A percentile compares a stretch with the other conserved stretches of the same genome.
Conservation (phyloP, 495 filamentous ascomycete species). For the Lentithecium fluviatile region DNA sequence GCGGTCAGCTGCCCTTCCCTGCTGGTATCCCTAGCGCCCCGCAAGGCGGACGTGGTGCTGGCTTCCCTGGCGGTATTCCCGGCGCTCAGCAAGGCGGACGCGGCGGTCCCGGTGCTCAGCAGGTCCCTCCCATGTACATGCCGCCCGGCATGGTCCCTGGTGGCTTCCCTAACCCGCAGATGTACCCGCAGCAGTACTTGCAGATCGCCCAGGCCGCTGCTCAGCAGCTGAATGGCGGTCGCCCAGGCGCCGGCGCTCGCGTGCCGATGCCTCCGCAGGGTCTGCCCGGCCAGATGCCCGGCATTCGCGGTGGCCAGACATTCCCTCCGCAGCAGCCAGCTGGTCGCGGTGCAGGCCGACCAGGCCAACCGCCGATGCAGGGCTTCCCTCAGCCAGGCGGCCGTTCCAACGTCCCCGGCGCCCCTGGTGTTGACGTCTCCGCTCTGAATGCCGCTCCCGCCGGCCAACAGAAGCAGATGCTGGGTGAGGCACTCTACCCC, state of each 20-base stretch:
- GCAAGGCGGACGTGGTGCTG: conserved; percentile 70
- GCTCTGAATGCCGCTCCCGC: conserved; percentile 57
- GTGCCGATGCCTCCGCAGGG: conserved; percentile 71
- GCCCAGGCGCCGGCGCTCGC: conserved; percentile 63
- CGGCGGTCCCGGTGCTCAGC: conserved; percentile 70
- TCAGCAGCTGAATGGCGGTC: conserved; percentile 64
- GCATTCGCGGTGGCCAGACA: conserved; percentile 59
- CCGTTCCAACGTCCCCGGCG: conserved; percentile 32
- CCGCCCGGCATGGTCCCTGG: conserved; percentile 69
- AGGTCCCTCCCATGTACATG: conserved; percentile 78
- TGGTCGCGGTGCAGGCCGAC: conserved; percentile 31
- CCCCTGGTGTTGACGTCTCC: conserved; percentile 47
- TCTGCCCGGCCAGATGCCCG: conserved; percentile 63
- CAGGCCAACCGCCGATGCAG: conserved; percentile 26
- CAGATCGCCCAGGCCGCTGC: conserved; percentile 47
- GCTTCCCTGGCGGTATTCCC: conserved; percentile 75
- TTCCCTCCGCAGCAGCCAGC: conserved; percentile 23
- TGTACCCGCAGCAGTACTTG: conserved; percentile 40
- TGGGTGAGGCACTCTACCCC: conserved; percentile 95
- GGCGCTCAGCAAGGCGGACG: conserved; percentile 74
- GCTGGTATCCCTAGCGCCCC: conserved; percentile 78
- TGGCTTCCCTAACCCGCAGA: conserved; percentile 43
- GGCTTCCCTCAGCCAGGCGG: conserved; percentile 59
- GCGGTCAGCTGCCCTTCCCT: conserved; percentile 80
- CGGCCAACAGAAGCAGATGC: conserved; percentile 90